Conservation (phyloP, 805 yeast species). For the Ogataea neopini region DNA sequence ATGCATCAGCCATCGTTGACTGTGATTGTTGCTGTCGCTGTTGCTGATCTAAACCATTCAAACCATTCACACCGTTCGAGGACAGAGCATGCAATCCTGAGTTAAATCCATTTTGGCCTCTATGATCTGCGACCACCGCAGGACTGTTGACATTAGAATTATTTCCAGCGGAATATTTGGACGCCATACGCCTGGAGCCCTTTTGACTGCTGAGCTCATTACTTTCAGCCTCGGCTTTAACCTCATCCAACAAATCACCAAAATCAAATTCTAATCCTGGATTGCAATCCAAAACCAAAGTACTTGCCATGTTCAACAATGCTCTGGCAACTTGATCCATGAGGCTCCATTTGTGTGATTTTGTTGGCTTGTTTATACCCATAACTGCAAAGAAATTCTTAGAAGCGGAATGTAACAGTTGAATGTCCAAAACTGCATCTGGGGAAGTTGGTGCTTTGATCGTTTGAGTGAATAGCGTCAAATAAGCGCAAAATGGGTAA, state of each 20-base stretch:
- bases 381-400: constrained; percentile 19
- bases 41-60: neutral
- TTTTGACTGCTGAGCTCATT: neutral
- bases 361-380: constrained; percentile 1
- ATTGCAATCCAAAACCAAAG: constrained; percentile 17
- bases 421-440: constrained; percentile 25
- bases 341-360: constrained; percentile 18
- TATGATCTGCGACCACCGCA: neutral
- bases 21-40: neutral
- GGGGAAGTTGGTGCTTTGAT: constrained; percentile 22
- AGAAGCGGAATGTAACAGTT: constrained; percentile 24
- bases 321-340: constrained; percentile 21
- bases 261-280: constrained; percentile 19
- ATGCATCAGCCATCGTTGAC: neutral
- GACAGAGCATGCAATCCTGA: neutral
- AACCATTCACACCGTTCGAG: neutral
- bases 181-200: neutral
- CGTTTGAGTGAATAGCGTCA: constrained; percentile 31
- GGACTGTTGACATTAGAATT: neutral
- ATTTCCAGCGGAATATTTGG: neutral
- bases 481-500: constrained; percentile 35
- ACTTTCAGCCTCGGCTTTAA: constrained; percentile 7
- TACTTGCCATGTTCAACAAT: constrained; percentile 27
- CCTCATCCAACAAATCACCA: constrained; percentile 23
- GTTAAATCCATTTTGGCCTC: neutral